Base-by-base conservation (phyloP, 1,284 basidiomycete species). In the Thecaphora frezii region DNA sequence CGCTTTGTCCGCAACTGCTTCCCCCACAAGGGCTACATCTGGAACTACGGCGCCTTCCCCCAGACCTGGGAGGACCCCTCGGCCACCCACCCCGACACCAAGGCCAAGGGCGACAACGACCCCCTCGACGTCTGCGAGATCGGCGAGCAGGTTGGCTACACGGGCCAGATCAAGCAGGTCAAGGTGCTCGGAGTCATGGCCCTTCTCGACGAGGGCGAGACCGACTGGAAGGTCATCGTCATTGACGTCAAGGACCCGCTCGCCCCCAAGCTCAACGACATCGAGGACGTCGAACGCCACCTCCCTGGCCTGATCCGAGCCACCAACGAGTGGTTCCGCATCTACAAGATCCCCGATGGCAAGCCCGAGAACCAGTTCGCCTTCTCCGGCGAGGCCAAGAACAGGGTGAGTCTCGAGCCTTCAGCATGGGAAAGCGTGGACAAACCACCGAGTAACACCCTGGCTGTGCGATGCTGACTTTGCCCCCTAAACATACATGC, bases 111-210 rank as follows among this genome's bases (percentile, higher is more conserved):
- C 61, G 96, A 99, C 85, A 97, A 98, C 79, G 96, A 99, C 83
- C 96, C 96, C 65, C 88, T 99, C 72, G 96, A 99, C 82, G 94
- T 99, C 65, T 97, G 96, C 82, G 96, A 99, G 84, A 98, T 99
- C 78, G 96, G 96, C 66, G 96, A 99, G 82, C 91, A 94, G 81
- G 91, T 98, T 75, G 96, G 93, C 68, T 93, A 94, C 82, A 87
- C 89, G 64, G 96, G 96, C 63, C 94, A 98, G 83, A 87, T 99
- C 82, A 99, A 99, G 85, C 96, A 98, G 83, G 96, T 99, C 86
- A 99, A 99, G 85, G 91, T 98, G 66, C 91, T 99, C 79, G 96
- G 96, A 72, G 96, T 98, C 85, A 98, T 98, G 94, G 96, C 96
- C 51, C 86, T 99, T 55, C 69, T 78, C 49, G 76, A 78, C 62